Base-by-base conservation (phyloP, 2,329 filamentous ascomycete species). In the Microdochium bolleyi region DNA sequence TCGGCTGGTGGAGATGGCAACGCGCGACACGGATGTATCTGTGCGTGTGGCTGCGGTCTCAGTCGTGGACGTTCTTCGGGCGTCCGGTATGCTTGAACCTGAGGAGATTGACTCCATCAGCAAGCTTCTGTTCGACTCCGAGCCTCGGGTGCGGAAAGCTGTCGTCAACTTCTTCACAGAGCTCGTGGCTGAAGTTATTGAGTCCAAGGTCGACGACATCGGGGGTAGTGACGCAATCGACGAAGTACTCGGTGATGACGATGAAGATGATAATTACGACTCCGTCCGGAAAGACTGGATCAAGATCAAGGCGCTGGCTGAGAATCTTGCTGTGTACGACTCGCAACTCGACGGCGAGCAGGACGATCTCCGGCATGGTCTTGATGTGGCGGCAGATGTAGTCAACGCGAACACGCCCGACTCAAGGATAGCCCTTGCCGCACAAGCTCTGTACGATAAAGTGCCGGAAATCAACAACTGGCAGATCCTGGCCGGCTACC, bases 1-100 rank as follows among this genome's bases (percentile, higher is more conserved):
- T 5, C 84, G 94, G 25, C 76, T 99, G 38, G 87, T 97, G 24
- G 94, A 99, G 70, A 96, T 99, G 75, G 92, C 92, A 1, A 89
- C 87, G 7, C 82, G 84, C 56, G 94, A 99, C 67, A 81, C 87
- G 0, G 94, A 99, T 60, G 74, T 87, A 14, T 80, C 79, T 51
- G 90, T 97, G 27, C 85, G 94, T 34, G 87, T 90, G 8, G 79
- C 84, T 7, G 87, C 89, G 9, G 87, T 99, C 49, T 83, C 89
- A 51, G 79, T 96, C 41, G 83, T 96, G 19, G 89, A 95, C 58
- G 78, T 86, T 24, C 79, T 99, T 53, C 85, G 92, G 52, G 84
- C 90, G 57, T 87, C 86, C 5, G 92, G 91, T 24, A 82, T 96
- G 68, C 78, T 99, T 1, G 92, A 97, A 60, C 92, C 92, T 0